Evolutionary conservation across 192 early-diverging fungal species (phyloP), one percentile per base, ranked within the genome.

Genomic region (Backusella mclennaniae): DNA sequence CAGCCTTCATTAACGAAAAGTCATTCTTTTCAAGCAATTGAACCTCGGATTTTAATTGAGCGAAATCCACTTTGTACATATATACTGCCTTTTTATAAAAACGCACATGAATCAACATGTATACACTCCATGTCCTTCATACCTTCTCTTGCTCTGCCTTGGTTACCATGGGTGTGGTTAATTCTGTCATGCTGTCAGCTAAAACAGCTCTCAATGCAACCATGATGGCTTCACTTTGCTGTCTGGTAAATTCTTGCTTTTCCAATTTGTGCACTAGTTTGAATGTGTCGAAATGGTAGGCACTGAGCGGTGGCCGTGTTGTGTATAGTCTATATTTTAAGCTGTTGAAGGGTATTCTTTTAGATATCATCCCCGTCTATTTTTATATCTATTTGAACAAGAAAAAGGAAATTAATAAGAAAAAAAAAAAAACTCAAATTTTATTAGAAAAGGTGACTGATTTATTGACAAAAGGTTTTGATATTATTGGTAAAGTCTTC

Each of bases 21-120:
- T 98, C 96, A 66, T 94, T 96, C 85, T 95, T 96, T 78, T 96
- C 95, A 39, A 96, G 80, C 84, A 96, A 86, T 69, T 94, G 93
- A 6, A 98, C 87, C 80, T 96, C 96, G 1, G 92, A 91, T 71
- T 94, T 93, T 17, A 98, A 87, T 35, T 94, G 93, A 15, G 93
- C 91, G 69, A 98, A 96, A 29, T 96, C 95, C 26, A 95, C 94
- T 79, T 93, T 95, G 79, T 94, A 93, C 76, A 92, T 92, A 79
- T 96, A 95, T 15, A 95, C 84, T 1, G 90, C 88, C 89, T 92
- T 74, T 17, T 23, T 14, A 36, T 29, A 9, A 14, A 17, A 73
- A 7, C 26, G 3, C 59, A 63, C 17, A 8, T 53, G 8, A 23
- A 53, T 63, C 23, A 63, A 29, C 3, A 38, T 59, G 42, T 12